A percentile compares a stretch with the other conserved stretches of the same genome.
Conservation (phyloP, 75 land plant genomes). For the Chamaecyparis obtusa region DNA sequence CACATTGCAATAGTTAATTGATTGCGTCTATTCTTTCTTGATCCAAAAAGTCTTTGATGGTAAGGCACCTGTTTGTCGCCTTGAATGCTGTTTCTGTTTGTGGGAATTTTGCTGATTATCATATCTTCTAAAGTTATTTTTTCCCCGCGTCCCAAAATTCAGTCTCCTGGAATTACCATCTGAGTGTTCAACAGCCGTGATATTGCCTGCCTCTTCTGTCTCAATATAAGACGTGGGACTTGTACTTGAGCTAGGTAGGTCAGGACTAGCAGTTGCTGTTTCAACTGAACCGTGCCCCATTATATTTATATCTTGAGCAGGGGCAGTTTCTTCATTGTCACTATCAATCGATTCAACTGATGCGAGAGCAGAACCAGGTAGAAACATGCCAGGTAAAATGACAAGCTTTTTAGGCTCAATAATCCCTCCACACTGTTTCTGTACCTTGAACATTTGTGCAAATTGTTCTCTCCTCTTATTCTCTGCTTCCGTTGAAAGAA, state of each 20-base stretch:
- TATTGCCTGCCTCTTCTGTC: neutral
- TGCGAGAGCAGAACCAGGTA: constrained; percentile 19
- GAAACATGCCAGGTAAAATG: constrained; percentile 58
- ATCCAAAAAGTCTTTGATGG: constrained; percentile 4
- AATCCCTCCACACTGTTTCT: constrained; percentile 55
- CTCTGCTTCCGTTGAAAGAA: constrained; percentile 50
- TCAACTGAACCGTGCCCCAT: neutral
- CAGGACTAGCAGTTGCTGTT: neutral
- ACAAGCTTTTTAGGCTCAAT: constrained; percentile 58
- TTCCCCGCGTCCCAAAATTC: neutral
- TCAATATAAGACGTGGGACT: neutral
- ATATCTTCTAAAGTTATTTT: neutral
- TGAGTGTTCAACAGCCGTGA: neutral
- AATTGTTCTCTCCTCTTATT: constrained; percentile 51
- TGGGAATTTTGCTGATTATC: neutral
- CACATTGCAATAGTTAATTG: neutral
- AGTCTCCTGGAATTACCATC: neutral
- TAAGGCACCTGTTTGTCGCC: neutral
- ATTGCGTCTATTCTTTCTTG: constrained; percentile 6
- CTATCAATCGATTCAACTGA: constrained; percentile 3
- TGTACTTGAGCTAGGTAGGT: constrained; percentile 7
- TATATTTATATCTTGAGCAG: neutral
- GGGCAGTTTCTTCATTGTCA: neutral
- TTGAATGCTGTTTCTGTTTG: neutral
- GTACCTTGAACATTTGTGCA: constrained; percentile 43